Conservation (phyloP, 805 yeast genomes). For the Kodamaea restingae region DNA sequence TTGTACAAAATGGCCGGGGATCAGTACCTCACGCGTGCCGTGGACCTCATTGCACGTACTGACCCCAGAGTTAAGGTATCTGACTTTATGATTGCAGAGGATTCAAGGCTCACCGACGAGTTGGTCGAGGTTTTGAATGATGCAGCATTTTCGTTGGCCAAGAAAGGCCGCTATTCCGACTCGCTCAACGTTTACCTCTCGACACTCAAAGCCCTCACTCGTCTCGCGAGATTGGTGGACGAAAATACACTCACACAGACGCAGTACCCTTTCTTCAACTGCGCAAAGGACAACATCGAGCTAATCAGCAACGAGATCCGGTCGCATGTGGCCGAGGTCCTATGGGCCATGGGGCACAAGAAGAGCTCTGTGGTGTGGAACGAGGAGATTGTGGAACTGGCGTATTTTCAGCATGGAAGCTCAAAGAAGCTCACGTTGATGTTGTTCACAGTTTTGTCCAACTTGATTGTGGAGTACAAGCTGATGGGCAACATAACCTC, state of each 20-base stretch:
- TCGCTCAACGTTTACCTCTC: conserved; percentile 37
- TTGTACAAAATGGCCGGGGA: conserved; percentile 26
- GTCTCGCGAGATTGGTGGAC: conserved; percentile 17
- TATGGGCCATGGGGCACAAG: conserved; percentile 39
- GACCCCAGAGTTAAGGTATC: conserved; percentile 17
- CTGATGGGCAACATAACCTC: conserved; percentile 21
- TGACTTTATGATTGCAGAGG: conserved; percentile 25
- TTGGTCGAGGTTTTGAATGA: conserved; percentile 29
- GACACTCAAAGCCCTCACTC: conserved; percentile 25
- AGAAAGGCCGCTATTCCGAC: conserved; percentile 14
- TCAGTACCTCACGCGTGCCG: conserved; percentile 26
- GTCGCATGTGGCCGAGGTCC: conserved; percentile 38
- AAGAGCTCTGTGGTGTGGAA: conserved; percentile 39
- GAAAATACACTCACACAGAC: conserved; percentile 20
- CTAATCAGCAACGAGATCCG: conserved; percentile 29
- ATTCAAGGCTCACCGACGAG: conserved; percentile 35
- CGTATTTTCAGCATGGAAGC: conserved; percentile 27
- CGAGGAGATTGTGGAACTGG: conserved; percentile 38
- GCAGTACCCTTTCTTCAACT: conserved; percentile 34
- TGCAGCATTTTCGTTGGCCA: conserved; percentile 31
- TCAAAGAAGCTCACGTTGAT: conserved; percentile 26
- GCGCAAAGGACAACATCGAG: conserved; percentile 25
- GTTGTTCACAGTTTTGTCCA: conserved; percentile 26
- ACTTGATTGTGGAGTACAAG: conserved; percentile 32
- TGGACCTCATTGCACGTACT: conserved; percentile 30